Conservation (phyloP, 1,139 yeast species). For the Maudiozyma humilis region DNA sequence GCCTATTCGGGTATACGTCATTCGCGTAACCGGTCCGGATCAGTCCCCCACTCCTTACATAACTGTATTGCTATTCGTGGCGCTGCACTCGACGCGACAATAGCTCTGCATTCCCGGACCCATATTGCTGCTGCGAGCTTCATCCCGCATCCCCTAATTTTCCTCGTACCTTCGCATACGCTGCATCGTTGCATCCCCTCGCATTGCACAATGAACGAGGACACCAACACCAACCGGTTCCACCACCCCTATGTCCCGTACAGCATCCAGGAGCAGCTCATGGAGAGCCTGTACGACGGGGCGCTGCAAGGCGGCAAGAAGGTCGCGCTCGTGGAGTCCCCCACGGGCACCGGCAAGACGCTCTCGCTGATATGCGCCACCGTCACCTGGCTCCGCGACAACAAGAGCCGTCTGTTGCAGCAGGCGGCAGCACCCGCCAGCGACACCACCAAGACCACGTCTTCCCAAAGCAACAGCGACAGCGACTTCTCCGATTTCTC, state of each 20-base stretch:
- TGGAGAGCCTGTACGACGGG: slow-evolving; percentile 62
- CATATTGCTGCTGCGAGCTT: too few species aligned
- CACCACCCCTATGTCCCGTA: slow-evolving; percentile 81
- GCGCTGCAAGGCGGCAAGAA: slow-evolving; percentile 49
- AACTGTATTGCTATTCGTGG: too few species aligned
- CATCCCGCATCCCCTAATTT: too few species aligned
- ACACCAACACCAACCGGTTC: slow-evolving; percentile 29
- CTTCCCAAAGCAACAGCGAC: slow-evolving; percentile 2
- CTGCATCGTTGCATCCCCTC: neutral
- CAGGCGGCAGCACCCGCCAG: slow-evolving; percentile 1
- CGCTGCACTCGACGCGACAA: too few species aligned
- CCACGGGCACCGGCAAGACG: slow-evolving; percentile 94
- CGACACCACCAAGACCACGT: neutral
- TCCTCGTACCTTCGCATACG: neutral
- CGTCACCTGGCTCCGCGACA: slow-evolving; percentile 74
- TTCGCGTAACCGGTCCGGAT: too few species aligned
- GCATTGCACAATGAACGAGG: neutral
- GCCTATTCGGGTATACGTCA: neutral
- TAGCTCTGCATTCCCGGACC: too few species aligned
- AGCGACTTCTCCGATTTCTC: slow-evolving; percentile 23
- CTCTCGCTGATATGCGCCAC: slow-evolving; percentile 78
- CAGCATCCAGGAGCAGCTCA: slow-evolving; percentile 65
- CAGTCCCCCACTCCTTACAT: too few species aligned
- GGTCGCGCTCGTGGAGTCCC: slow-evolving; percentile 82
- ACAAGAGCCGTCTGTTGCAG: slow-evolving; percentile 34